Conservation (phyloP, 225 moss, liverwort and hornwort genomes). For the Physcomitrium patens region DNA sequence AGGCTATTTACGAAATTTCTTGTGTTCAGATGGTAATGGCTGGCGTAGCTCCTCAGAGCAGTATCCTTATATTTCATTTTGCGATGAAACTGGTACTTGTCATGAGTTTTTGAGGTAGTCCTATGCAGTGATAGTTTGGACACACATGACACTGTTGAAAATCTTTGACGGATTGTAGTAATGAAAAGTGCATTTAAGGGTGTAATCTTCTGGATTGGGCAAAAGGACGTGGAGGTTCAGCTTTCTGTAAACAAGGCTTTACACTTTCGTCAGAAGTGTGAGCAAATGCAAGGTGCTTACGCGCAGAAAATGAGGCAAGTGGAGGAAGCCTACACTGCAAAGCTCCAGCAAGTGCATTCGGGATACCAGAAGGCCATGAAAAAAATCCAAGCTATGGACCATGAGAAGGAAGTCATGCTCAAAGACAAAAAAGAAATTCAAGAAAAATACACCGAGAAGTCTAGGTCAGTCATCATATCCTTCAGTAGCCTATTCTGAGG, state of each 20-base stretch:
- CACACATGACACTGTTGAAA: slow-evolving; percentile 13
- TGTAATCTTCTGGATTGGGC: slow-evolving; percentile 95
- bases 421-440: slow-evolving; percentile 94
- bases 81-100: background rate
- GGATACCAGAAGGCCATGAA: slow-evolving; percentile 96
- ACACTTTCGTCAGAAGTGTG: slow-evolving; percentile 87
- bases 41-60: slow-evolving; percentile 93
- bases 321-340: slow-evolving; percentile 80
- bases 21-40: slow-evolving; percentile 93
- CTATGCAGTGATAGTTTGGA: background rate
- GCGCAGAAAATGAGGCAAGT: slow-evolving; percentile 82
- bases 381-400: slow-evolving; percentile 74
- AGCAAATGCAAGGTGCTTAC: slow-evolving; percentile 87
- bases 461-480: slow-evolving; percentile 52
- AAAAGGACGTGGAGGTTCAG: slow-evolving; percentile 97
- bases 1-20: slow-evolving; percentile 9
- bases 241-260: slow-evolving; percentile 80
- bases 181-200: slow-evolving; percentile 99
- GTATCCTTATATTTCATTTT: slow-evolving; percentile 64
- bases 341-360: slow-evolving; percentile 83
- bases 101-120: slow-evolving; percentile 8
- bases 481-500: background rate
- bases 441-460: slow-evolving; percentile 93
- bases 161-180: slow-evolving; percentile 59
- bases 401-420: slow-evolving; percentile 71